Percentiles rank a stretch among this genome's conserved stretches.
phyloP scores from a whole-genome alignment of 768 basidiomycete species.

The Amanita exitialis region DNA sequence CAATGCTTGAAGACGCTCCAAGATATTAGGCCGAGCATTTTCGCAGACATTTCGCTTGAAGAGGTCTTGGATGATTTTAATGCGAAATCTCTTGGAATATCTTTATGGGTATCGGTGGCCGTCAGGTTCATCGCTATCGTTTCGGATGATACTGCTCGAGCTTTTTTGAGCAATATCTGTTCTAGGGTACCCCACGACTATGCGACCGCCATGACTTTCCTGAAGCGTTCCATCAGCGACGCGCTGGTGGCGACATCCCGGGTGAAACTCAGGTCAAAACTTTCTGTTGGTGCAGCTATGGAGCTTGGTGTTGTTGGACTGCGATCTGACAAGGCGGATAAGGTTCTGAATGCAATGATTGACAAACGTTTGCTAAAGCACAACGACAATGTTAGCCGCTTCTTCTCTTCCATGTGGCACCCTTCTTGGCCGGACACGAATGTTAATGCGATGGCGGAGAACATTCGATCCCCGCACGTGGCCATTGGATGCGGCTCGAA shows the following conservation, averaged over 20 bases:
- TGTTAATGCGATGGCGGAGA: not conserved
- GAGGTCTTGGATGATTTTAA: not conserved
- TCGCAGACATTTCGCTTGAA: not conserved
- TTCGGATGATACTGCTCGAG: conserved; percentile 1
- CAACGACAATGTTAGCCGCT: not conserved
- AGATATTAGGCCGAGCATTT: not conserved
- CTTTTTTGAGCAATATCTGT: not conserved
- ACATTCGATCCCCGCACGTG: not conserved
- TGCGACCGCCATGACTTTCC: not conserved
- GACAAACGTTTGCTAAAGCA: not conserved
- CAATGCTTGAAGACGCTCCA: conserved; percentile 1
- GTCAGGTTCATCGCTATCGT: not conserved
- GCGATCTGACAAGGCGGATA: not conserved
- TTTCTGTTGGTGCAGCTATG: not conserved
- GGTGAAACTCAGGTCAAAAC: not conserved
- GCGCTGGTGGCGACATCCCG: not conserved
- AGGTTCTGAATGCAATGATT: not conserved
- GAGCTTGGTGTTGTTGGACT: not conserved
- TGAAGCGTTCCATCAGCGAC: not conserved
- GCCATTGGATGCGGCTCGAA: not conserved
- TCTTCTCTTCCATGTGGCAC: not conserved
- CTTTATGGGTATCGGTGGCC: conserved; percentile 1
- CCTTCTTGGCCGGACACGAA: not conserved
- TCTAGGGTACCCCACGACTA: not conserved
- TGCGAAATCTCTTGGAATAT: not conserved